Percentiles rank a stretch among this genome's conserved stretches.
Evolutionary conservation across 2,329 filamentous ascomycete genomes (phyloP).

Genomic region (Claviceps spartinae): DNA sequence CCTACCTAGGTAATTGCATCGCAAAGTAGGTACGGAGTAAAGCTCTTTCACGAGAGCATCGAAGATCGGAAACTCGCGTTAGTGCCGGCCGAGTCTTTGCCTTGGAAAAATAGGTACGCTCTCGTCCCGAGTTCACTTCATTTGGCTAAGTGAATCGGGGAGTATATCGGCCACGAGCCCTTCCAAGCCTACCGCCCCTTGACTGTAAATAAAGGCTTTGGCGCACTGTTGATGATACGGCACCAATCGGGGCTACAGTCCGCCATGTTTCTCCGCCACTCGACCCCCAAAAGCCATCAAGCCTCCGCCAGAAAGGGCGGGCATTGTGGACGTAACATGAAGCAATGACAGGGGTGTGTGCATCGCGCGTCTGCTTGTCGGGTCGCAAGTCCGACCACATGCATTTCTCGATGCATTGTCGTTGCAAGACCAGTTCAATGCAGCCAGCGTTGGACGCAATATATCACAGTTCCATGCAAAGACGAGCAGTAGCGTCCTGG

Average conservation of each 20-base stretch:
- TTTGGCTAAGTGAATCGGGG: no score
- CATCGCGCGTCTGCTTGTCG: background rate
- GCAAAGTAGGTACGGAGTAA: no score
- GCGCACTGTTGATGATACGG: slow-evolving; percentile 7
- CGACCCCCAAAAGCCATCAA: slow-evolving; percentile 2
- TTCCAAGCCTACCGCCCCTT: background rate
- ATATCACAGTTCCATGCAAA: background rate
- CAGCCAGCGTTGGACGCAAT: background rate
- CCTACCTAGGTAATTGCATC: no score
- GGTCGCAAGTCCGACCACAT: background rate
- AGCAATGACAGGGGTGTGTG: background rate
- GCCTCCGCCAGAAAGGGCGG: slow-evolving; percentile 5
- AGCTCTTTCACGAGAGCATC: no score
- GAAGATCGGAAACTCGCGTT: no score
- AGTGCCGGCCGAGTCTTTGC: no score
- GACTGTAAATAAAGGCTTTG: slow-evolving; percentile 2
- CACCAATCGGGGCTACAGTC: background rate
- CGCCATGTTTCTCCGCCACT: slow-evolving; percentile 3
- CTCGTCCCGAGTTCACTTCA: no score
- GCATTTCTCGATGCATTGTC: background rate
- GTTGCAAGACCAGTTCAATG: background rate
- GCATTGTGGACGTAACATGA: background rate
- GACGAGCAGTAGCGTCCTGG: background rate
- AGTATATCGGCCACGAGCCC: background rate
- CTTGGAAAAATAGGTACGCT: no score